A percentile compares a stretch with the other conserved stretches of the same genome.
Evolutionary conservation across 768 basidiomycete genomes (phyloP).

Genomic region (Pseudohyphozyma bogoriensis): DNA sequence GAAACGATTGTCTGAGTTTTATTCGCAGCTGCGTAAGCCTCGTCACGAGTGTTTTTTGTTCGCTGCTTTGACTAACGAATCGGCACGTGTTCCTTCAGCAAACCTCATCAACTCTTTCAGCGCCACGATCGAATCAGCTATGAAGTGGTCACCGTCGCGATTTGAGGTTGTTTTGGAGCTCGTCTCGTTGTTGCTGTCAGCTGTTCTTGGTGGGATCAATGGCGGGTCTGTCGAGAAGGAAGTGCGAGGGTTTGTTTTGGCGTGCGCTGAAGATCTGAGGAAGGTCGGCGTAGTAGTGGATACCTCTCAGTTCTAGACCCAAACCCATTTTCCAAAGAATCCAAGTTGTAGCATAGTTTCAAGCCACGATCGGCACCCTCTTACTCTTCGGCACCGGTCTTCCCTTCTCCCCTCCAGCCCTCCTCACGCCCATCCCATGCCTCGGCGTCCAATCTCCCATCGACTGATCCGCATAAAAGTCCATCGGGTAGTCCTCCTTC

Average conservation of each 20-base stretch:
- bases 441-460: constrained; percentile 34
- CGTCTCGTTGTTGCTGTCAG: neutral
- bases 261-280: constrained; percentile 3
- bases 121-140: neutral
- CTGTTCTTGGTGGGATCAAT: neutral
- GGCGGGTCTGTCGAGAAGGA: neutral
- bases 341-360: too few species aligned
- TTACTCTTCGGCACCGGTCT: constrained; percentile 23
- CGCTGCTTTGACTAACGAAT: too few species aligned
- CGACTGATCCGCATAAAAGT: constrained; percentile 63
- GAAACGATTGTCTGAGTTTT: too few species aligned
- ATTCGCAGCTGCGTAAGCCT: too few species aligned
- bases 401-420: constrained; percentile 22
- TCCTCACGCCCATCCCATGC: constrained; percentile 25
- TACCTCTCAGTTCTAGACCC: too few species aligned
- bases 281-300: neutral
- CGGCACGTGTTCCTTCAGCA: neutral
- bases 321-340: too few species aligned
- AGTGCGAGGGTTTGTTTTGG: neutral
- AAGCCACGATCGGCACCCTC: constrained; percentile 2
- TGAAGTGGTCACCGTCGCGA: constrained; percentile 7
- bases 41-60: too few species aligned
- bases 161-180: constrained; percentile 19
- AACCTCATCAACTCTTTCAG: neutral
- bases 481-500: constrained; percentile 69